Evolutionary conservation across 768 basidiomycete species (phyloP), one percentile per base, ranked within the genome.

Genomic region (Pulveroboletus sp.): DNA sequence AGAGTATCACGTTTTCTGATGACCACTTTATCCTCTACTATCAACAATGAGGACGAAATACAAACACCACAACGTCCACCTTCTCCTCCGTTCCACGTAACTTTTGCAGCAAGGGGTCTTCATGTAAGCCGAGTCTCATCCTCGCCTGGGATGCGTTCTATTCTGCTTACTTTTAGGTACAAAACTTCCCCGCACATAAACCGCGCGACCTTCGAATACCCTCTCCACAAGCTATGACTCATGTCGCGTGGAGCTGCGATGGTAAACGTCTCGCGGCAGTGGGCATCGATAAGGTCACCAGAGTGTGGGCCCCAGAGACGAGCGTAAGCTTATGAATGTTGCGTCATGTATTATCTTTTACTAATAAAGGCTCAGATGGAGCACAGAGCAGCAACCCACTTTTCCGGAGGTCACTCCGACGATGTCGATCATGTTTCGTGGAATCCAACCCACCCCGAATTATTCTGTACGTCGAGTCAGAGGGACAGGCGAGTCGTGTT

Each of bases 171-270:
- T 47, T 55, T 43, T 72, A 89, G 87, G 78, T 82, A 45, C 87
- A 88, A 30, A 86, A 77, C 17, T 90, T 89, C 66, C 83, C 86
- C 51, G 84, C 87, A 3, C 87, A 88, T 64, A 83, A 85, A 60
- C 86, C 87, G 6, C 78, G 86, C 62, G 86, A 89, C 63, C 77
- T 84, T 49, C 79, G 83, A 21, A 78, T 86, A 49, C 71, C 81
- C 5, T 82, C 79, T 42, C 66, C 78, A 15, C 83, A 86, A 57
- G 66, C 68, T 1, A 85, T 89, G 73, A 86, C 75, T 39, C 86
- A 88, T 61, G 81, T 90, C 46, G 85, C 86, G 0, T 92, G 88
- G 88, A 90, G 75, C 58, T 89, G 87, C 59, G 89, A 91, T 60
- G 89, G 89, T 15, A 83, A 83, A 71, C 84, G 84, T 50, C 72